These are phyloP conservation scores for Diaporthe sp. DNA, from an alignment of 2,329 filamentous ascomycete species.

Conservation along the genomic window DNA sequence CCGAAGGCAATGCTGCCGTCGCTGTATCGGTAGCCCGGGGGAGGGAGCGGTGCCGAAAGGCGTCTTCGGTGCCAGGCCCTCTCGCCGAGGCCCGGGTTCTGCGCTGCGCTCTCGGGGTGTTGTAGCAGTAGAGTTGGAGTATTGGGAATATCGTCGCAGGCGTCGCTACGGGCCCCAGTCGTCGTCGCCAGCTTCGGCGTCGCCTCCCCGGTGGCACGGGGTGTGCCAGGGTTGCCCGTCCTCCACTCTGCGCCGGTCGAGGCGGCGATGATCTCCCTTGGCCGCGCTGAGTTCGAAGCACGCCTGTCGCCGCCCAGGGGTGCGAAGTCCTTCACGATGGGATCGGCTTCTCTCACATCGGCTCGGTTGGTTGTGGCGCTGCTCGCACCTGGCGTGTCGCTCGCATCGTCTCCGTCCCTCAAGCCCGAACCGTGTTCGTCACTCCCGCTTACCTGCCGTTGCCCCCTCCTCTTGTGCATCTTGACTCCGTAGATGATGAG, in stretches of 20 bases:
- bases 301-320: neutral
- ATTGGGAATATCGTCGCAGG: neutral
- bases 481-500: constrained; percentile 7
- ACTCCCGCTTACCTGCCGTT: neutral
- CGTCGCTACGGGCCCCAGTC: neutral
- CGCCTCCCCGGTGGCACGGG: constrained; percentile 74
- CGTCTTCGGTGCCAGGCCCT: constrained; percentile 31
- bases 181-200: constrained; percentile 34
- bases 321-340: constrained; percentile 22
- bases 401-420: neutral
- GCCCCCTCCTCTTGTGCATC: neutral
- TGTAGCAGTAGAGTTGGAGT: constrained; percentile 25
- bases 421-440: neutral
- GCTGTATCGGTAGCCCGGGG: neutral
- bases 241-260: constrained; percentile 30
- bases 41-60: constrained; percentile 16
- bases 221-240: constrained; percentile 58
- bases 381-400: neutral
- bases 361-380: neutral
- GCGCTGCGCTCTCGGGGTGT: constrained; percentile 21
- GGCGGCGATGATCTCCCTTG: neutral
- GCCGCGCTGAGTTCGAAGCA: neutral
- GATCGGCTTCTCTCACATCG: neutral
- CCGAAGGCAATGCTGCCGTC: neutral
- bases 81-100: constrained; percentile 26